These are phyloP conservation scores for Mycena crocata DNA, from an alignment of 768 basidiomycete species.

Conservation along the genomic window DNA sequence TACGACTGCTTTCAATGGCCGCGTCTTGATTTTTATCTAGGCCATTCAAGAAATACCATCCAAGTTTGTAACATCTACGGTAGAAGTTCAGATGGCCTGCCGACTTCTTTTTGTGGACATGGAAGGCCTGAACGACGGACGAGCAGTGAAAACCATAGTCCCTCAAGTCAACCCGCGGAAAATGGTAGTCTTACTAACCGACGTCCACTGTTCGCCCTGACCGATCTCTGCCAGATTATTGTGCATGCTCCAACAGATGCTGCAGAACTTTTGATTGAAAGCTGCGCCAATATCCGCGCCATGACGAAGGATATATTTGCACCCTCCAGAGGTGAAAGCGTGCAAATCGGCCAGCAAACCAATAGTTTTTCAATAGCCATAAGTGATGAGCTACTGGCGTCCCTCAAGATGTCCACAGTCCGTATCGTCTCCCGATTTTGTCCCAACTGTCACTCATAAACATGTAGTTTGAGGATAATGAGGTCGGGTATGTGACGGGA, in stretches of 20 bases:
- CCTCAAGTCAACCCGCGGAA: conserved; percentile 97
- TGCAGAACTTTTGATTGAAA: conserved; percentile 79
- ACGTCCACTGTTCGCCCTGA: conserved; percentile 9
- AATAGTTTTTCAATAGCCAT: conserved; percentile 95
- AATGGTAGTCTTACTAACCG: conserved; percentile 60
- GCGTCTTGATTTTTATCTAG: conserved; percentile 43
- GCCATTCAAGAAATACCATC: conserved; percentile 87
- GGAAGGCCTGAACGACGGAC: conserved; percentile 96
- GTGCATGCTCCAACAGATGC: conserved; percentile 81
- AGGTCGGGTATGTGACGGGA: conserved; percentile 93
- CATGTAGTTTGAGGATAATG: conserved; percentile 94
- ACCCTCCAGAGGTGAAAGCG: conserved; percentile 77
- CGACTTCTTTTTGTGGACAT: conserved; percentile 93
- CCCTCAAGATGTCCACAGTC: conserved; percentile 89
- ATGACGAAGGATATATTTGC: conserved; percentile 95
- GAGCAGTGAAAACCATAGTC: conserved; percentile 96
- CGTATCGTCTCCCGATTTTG: conserved; percentile 42
- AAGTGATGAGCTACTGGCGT: conserved; percentile 86
- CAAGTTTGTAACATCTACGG: conserved; percentile 83
- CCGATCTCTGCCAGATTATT: conserved; percentile 77
- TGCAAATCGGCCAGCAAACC: conserved; percentile 96
- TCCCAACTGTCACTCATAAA: background rate
- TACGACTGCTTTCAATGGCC: background rate
- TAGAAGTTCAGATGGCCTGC: conserved; percentile 86
- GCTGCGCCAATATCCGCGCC: conserved; percentile 83